Conservation (phyloP, 176 grass and related monocot genomes). For the sorghum (Sorghum bicolor) region Sorghum_bicolor_NCBIv3 NC_012870.2:14061001-14061500, state of each 20-base stretch:
- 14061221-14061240: conserved; percentile 69
- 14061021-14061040: conserved; percentile 43
- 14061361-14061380: conserved; percentile 7
- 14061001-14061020: conserved; percentile 65
- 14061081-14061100: conserved; percentile 40
- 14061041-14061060: conserved; percentile 75
- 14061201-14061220: conserved; percentile 72
- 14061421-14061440: conserved; percentile 24
- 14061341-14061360: conserved; percentile 33
- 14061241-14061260: conserved; percentile 56
- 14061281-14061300: neutral
- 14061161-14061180: conserved; percentile 62
- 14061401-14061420: no score
- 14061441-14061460: conserved; percentile 1
- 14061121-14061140: conserved; percentile 84
- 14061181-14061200: conserved; percentile 79
- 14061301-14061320: conserved; percentile 30
- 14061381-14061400: conserved; percentile 3
- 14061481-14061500: conserved; percentile 20
- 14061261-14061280: conserved; percentile 37
- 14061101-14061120: conserved; percentile 52
- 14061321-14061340: conserved; percentile 21
- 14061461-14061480: conserved; percentile 27
- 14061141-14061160: conserved; percentile 89
- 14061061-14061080: conserved; percentile 55